Evolutionary conservation across 108 stramenopile genomes (phyloP), one percentile per base, ranked within the genome.

Genomic region (Nannochloropsis gaditana): DNA sequence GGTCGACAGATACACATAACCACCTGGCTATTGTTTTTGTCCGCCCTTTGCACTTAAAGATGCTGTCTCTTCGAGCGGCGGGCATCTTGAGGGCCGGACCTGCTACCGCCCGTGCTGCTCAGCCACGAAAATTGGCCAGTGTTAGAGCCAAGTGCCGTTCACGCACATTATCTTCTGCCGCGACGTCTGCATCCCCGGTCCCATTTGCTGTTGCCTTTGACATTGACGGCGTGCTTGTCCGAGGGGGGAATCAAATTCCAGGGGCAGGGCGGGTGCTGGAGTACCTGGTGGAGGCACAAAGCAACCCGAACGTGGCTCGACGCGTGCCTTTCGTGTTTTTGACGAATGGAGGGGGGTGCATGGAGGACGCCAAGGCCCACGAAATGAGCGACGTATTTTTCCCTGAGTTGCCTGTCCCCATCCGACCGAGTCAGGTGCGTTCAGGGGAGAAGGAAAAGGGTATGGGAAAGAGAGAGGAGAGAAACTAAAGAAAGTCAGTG

Each of bases 321-420:
- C 59, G 59, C 59, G 19, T 73, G 2, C 59, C 59, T 5, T 73
- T 6, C 0, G 8, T 73, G 15, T 73, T 73, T n/a, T n/a, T 73
- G 4, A 73, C 59, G 3, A 73, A 73, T n/a, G 59, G 59, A 73
- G 59, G 59, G 59, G 59, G 59, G 3, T 73, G 59, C 59, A n/a
- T 73, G 59, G 59, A 73, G 59, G 59, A 73, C 15, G 59, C 59
- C 15, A 73, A 73, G 59, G 59, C 59, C 59, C 15, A 15, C 19
- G 59, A 73, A n/a, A 73, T 73, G 15, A n/a, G 59, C 59, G 59
- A 73, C 59, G 59, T 73, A n/a, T 73, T 73, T 73, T 73, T 73
- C 59, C 59, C 59, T n/a, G 59, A n/a, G 19, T n/a, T 73, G 59
- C 8, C 59, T n/a, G 19, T n/a, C 8, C 59, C 59, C 2, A 6